These are phyloP conservation scores for Sarocladiaceae sp. DNA, from an alignment of 2,329 filamentous ascomycete species.

Conservation along the genomic window DNA sequence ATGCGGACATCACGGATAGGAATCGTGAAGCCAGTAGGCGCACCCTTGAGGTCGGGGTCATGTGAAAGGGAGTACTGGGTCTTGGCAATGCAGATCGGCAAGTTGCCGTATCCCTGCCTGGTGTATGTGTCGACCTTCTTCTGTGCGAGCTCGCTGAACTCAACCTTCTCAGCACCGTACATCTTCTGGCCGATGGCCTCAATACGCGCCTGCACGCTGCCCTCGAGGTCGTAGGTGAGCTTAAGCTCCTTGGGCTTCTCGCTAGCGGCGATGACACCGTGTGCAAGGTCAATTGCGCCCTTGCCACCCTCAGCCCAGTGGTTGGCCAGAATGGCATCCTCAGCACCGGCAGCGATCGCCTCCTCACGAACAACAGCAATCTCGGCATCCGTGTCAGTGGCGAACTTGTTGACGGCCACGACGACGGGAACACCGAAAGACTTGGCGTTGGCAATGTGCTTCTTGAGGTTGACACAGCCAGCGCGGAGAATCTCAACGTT, in stretches of 20 bases:
- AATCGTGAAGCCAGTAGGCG: conserved; percentile 88
- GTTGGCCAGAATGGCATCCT: conserved; percentile 89
- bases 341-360: conserved; percentile 84
- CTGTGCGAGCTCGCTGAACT: conserved; percentile 91
- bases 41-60: conserved; percentile 90
- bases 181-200: conserved; percentile 86
- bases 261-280: conserved; percentile 78
- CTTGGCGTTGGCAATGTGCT: conserved; percentile 90
- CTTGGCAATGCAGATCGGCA: conserved; percentile 97
- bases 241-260: conserved; percentile 84
- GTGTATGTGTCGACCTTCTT: conserved; percentile 96
- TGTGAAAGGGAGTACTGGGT: conserved; percentile 97
- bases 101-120: conserved; percentile 82
- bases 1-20: conserved; percentile 92
- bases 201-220: conserved; percentile 81
- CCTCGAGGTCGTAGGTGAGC: conserved; percentile 77
- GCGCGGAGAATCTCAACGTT: conserved; percentile 86
- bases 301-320: conserved; percentile 96
- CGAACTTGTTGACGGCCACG: conserved; percentile 95
- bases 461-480: conserved; percentile 90
- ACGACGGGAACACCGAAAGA: conserved; percentile 90
- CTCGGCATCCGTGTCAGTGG: conserved; percentile 90
- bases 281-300: conserved; percentile 83
- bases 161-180: conserved; percentile 87
- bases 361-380: conserved; percentile 86